Evolutionary conservation across 2,329 filamentous ascomycete species (phyloP).

Genomic region (Thielaviopsis ethacetica): DNA sequence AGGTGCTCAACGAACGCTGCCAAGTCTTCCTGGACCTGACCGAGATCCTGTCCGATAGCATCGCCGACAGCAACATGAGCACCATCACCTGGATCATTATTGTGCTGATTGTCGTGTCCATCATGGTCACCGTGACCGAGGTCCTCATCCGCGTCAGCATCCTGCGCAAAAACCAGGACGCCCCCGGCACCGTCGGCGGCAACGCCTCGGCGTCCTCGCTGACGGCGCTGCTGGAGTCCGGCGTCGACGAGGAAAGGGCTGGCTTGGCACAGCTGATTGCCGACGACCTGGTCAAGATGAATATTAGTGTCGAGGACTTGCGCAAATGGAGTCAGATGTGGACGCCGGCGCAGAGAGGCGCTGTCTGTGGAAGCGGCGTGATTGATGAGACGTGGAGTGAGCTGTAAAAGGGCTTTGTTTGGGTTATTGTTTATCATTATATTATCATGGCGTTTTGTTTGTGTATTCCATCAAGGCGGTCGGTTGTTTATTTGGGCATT

Average conservation of each 20-base stretch:
- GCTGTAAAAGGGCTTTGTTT: neutral
- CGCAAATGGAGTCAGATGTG: slow-evolving; percentile 15
- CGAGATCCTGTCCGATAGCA: slow-evolving; percentile 82
- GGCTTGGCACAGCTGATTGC: slow-evolving; percentile 25
- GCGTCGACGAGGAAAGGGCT: slow-evolving; percentile 20
- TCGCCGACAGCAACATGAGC: slow-evolving; percentile 91
- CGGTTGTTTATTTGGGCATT: too few relatives aligned
- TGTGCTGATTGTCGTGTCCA: slow-evolving; percentile 76
- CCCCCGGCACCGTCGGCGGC: neutral
- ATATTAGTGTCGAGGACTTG: slow-evolving; percentile 35
- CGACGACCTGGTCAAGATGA: slow-evolving; percentile 36
- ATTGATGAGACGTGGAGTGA: slow-evolving; percentile 5
- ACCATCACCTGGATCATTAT: slow-evolving; percentile 97
- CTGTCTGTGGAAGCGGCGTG: slow-evolving; percentile 11
- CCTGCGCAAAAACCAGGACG: slow-evolving; percentile 27
- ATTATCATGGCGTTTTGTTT: too few relatives aligned
- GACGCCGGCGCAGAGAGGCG: slow-evolving; percentile 13
- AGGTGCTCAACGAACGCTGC: slow-evolving; percentile 93
- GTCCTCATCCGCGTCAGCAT: slow-evolving; percentile 76
- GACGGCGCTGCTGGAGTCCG: slow-evolving; percentile 6
- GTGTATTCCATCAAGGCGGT: too few relatives aligned
- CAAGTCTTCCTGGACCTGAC: slow-evolving; percentile 91
- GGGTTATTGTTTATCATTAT: neutral
- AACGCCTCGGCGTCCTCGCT: neutral
- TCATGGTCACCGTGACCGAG: slow-evolving; percentile 79